Evolutionary conservation across 2,329 filamentous ascomycete genomes (phyloP).

Genomic region (Plectosphaerella sp.): DNA sequence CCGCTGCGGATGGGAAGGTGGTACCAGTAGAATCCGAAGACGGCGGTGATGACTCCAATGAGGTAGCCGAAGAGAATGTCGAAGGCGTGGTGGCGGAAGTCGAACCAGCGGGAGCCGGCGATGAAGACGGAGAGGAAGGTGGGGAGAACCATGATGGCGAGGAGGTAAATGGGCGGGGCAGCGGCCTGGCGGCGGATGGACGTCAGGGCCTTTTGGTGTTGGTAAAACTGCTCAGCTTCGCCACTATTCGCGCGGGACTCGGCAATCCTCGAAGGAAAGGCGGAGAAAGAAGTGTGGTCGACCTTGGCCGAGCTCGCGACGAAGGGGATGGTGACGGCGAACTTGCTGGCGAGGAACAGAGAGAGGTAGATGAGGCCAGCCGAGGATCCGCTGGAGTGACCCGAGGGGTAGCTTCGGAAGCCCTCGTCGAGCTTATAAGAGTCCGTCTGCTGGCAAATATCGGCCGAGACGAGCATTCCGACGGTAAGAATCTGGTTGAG

Average conservation of each 20-base stretch:
- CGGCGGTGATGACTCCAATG: slow-evolving; percentile 67
- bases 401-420: slow-evolving; percentile 69
- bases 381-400: slow-evolving; percentile 62
- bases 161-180: slow-evolving; percentile 75
- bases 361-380: slow-evolving; percentile 81
- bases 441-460: slow-evolving; percentile 69
- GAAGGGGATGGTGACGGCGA: slow-evolving; percentile 69
- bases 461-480: slow-evolving; percentile 59
- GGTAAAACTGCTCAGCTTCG: slow-evolving; percentile 8
- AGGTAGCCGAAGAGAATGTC: slow-evolving; percentile 83
- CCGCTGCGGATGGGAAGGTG: slow-evolving; percentile 76
- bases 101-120: slow-evolving; percentile 77
- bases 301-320: slow-evolving; percentile 39
- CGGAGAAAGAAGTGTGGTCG: slow-evolving; percentile 35
- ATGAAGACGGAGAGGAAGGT: slow-evolving; percentile 76
- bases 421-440: slow-evolving; percentile 64
- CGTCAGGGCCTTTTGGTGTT: slow-evolving; percentile 66
- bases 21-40: slow-evolving; percentile 79
- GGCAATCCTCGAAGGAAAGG: slow-evolving; percentile 69
- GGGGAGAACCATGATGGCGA: slow-evolving; percentile 66
- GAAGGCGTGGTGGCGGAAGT: slow-evolving; percentile 89
- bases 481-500: slow-evolving; percentile 45
- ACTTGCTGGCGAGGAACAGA: slow-evolving; percentile 81
- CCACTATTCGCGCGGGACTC: slow-evolving; percentile 34
- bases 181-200: slow-evolving; percentile 69